Evolutionary conservation across 805 yeast genomes (phyloP).

Genomic region (Lipomyces sp.): DNA sequence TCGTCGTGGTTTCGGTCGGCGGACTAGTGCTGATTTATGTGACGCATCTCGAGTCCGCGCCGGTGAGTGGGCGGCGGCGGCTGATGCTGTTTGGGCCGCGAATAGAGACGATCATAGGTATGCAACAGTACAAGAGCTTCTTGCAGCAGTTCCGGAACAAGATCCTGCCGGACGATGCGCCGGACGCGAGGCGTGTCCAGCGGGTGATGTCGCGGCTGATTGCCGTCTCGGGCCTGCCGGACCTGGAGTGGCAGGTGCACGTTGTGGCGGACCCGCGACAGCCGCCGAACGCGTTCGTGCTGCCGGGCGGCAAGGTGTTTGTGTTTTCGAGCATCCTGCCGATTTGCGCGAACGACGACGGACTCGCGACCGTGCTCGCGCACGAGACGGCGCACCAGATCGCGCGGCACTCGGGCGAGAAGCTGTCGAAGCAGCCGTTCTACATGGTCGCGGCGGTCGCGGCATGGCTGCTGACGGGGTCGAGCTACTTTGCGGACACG

Average conservation of each 20-base stretch:
- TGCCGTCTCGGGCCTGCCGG: slow-evolving; percentile 33
- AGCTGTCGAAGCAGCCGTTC: slow-evolving; percentile 71
- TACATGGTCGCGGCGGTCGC: slow-evolving; percentile 53
- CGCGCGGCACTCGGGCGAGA: slow-evolving; percentile 88
- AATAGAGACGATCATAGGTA: slow-evolving; percentile 23
- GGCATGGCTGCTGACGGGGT: slow-evolving; percentile 61
- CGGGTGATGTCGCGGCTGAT: slow-evolving; percentile 63
- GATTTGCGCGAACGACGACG: slow-evolving; percentile 78
- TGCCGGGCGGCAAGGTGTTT: slow-evolving; percentile 95
- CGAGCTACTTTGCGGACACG: slow-evolving; percentile 45
- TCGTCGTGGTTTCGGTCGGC: slow-evolving; percentile 2
- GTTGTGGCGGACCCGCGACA: slow-evolving; percentile 64
- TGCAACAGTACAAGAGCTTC: slow-evolving; percentile 50
- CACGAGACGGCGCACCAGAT: slow-evolving; percentile 95
- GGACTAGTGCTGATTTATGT: slow-evolving; percentile 2
- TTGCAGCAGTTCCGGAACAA: slow-evolving; percentile 50
- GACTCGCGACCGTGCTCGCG: slow-evolving; percentile 88
- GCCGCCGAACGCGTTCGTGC: slow-evolving; percentile 96
- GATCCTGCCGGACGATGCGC: slow-evolving; percentile 62
- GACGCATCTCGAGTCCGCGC: slow-evolving; percentile 18
- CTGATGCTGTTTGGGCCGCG: slow-evolving; percentile 19
- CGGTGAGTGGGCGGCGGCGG: slow-evolving; percentile 27
- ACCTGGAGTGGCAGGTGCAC: slow-evolving; percentile 69
- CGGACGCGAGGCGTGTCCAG: slow-evolving; percentile 55
- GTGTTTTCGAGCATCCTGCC: slow-evolving; percentile 76